These are phyloP conservation scores for Mycena haematopus DNA, from an alignment of 768 basidiomycete species.

Conservation along the genomic window DNA sequence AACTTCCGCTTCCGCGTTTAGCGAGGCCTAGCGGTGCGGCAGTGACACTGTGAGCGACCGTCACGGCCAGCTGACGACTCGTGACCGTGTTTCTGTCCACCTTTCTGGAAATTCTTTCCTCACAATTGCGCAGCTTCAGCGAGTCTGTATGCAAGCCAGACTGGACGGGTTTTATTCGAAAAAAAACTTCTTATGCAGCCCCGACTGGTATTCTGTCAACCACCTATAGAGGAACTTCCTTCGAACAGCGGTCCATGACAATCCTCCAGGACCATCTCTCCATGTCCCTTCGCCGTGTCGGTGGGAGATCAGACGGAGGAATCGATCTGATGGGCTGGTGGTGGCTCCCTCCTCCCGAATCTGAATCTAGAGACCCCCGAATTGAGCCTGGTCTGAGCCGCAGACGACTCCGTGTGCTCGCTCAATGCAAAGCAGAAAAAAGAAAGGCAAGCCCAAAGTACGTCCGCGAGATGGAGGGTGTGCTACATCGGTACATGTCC, in stretches of 20 bases:
- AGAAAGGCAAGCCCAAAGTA: slow-evolving; percentile 82
- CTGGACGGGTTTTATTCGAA: background rate
- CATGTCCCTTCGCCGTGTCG: slow-evolving; percentile 81
- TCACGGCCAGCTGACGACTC: too few species aligned
- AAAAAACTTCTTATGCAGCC: background rate
- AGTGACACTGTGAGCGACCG: too few species aligned
- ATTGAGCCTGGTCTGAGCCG: slow-evolving; percentile 31
- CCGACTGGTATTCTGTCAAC: slow-evolving; percentile 44
- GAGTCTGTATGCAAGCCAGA: background rate
- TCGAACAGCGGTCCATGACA: slow-evolving; percentile 71
- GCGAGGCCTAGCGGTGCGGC: too few species aligned
- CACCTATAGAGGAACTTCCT: slow-evolving; percentile 72
- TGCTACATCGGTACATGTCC: slow-evolving; percentile 59
- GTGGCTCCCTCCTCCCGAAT: slow-evolving; percentile 68
- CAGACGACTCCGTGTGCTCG: slow-evolving; percentile 75
- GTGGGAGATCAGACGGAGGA: slow-evolving; percentile 90
- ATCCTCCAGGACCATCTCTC: slow-evolving; percentile 70
- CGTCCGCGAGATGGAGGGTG: slow-evolving; percentile 93
- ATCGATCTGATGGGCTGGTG: slow-evolving; percentile 93
- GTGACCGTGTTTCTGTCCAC: too few species aligned
- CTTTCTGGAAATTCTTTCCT: too few species aligned
- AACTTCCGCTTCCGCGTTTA: too few species aligned
- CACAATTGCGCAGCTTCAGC: background rate
- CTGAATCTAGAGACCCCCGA: background rate
- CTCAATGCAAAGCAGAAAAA: slow-evolving; percentile 92